Evolutionary conservation across 345 rosid species (phyloP).

Genomic region (Lepidium didymum): DNA sequence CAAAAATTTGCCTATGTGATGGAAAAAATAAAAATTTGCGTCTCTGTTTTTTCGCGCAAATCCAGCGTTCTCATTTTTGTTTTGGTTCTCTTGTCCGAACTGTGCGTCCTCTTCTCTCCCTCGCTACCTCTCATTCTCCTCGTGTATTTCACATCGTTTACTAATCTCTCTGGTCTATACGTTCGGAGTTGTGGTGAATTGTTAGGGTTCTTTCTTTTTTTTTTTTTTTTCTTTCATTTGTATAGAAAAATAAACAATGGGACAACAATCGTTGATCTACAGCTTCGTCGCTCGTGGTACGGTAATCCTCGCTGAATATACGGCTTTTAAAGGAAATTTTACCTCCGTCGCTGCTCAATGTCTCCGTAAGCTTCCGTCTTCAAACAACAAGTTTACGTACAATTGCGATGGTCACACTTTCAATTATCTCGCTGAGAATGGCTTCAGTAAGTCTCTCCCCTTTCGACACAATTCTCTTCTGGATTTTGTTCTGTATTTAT

Average conservation of each 20-base stretch:
- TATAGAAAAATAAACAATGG: constrained; percentile 27
- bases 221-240: not conserved
- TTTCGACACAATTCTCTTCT: not conserved
- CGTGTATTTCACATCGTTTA: not conserved
- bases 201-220: not conserved
- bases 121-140: not conserved
- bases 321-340: constrained; percentile 66
- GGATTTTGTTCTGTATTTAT: not conserved
- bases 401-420: constrained; percentile 77
- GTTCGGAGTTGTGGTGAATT: not conserved
- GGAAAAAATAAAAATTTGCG: not conserved
- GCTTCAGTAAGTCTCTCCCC: constrained; percentile 43
- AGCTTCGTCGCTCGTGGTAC: constrained; percentile 65
- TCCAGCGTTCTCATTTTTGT: constrained; percentile 11
- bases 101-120: constrained; percentile 8
- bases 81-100: constrained; percentile 15
- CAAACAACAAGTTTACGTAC: constrained; percentile 59
- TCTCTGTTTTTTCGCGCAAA: constrained; percentile 10
- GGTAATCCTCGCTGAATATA: constrained; percentile 54
- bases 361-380: constrained; percentile 60
- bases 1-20: not conserved
- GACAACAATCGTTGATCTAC: constrained; percentile 63
- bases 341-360: constrained; percentile 61
- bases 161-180: not conserved
- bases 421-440: constrained; percentile 67